Evolutionary conservation across 257 asterid species (phyloP).

Genomic region (Lycium barbarum): DNA sequence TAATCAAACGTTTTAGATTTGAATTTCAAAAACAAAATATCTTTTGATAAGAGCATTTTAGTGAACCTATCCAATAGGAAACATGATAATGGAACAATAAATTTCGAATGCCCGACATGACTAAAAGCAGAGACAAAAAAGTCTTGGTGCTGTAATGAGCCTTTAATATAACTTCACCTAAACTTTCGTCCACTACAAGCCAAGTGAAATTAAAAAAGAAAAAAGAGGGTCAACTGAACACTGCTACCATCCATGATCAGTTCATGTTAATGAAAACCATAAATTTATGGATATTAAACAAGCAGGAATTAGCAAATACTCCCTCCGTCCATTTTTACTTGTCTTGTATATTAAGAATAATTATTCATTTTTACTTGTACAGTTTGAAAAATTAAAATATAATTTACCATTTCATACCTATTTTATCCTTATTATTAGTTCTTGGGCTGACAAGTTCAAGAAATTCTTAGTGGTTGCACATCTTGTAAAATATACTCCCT

Average conservation of each 20-base stretch:
- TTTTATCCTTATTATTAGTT: too few relatives aligned
- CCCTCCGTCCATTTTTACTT: too few relatives aligned
- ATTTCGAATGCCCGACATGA: not conserved
- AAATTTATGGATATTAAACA: not conserved
- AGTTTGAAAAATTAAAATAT: too few relatives aligned
- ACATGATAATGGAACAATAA: not conserved
- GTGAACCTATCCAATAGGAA: not conserved
- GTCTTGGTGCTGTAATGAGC: not conserved
- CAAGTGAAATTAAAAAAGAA: not conserved
- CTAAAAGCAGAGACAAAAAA: not conserved
- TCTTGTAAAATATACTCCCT: too few relatives aligned
- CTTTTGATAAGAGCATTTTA: not conserved
- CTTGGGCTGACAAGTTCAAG: too few relatives aligned
- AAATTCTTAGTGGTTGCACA: too few relatives aligned
- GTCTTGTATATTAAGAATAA: too few relatives aligned
- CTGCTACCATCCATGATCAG: not conserved
- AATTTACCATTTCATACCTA: too few relatives aligned
- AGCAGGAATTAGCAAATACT: not conserved
- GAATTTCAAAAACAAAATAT: too few relatives aligned
- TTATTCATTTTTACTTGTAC: too few relatives aligned
- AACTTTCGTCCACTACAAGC: not conserved
- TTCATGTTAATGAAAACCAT: not conserved
- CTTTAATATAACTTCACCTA: not conserved
- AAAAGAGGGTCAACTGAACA: not conserved
- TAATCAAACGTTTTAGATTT: too few relatives aligned